Conservation (phyloP, 1,139 yeast species). For the Tardiomyces depauwii region DNA sequence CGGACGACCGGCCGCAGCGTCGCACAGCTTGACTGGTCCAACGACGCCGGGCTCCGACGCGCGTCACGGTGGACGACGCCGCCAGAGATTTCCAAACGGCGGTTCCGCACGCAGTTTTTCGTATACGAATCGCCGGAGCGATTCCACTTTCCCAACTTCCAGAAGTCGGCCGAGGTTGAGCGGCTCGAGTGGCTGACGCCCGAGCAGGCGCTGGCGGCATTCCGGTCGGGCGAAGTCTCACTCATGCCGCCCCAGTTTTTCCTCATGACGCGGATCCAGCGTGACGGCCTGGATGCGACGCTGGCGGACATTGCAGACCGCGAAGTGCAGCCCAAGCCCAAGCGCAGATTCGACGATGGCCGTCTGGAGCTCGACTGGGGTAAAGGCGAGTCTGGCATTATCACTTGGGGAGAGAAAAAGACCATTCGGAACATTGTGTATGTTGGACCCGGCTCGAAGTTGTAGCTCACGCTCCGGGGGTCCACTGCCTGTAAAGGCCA, state of each 20-base stretch:
- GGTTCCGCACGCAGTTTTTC: conserved; percentile 22
- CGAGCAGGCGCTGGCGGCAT: conserved; percentile 14
- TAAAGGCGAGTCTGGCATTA: conserved; percentile 17
- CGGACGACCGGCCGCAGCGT: neutral
- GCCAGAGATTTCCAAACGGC: conserved; percentile 8
- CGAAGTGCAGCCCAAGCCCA: conserved; percentile 13
- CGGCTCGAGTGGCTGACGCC: conserved; percentile 23
- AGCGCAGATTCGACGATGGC: conserved; percentile 12
- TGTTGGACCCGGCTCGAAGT: neutral
- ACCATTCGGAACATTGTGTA: conserved; percentile 13
- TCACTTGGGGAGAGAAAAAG: conserved; percentile 13
- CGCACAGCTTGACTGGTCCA: neutral
- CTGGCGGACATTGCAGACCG: conserved; percentile 11
- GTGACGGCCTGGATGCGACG: conserved; percentile 15
- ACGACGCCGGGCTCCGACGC: conserved; percentile 4
- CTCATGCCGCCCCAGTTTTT: conserved; percentile 26
- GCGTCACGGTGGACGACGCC: conserved; percentile 24
- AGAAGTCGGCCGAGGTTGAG: conserved; percentile 7
- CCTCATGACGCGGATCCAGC: conserved; percentile 13
- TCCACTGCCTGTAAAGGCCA: too few species aligned
- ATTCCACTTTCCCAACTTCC: conserved; percentile 6
- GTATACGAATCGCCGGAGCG: conserved; percentile 13
- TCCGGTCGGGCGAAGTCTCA: conserved; percentile 13
- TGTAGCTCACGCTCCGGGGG: too few species aligned
- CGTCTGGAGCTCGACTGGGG: conserved; percentile 22